A percentile compares a stretch with the other conserved stretches of the same genome.
Conservation (phyloP, 2,329 filamentous ascomycete species). For the Ceratocystis ficicola region DNA sequence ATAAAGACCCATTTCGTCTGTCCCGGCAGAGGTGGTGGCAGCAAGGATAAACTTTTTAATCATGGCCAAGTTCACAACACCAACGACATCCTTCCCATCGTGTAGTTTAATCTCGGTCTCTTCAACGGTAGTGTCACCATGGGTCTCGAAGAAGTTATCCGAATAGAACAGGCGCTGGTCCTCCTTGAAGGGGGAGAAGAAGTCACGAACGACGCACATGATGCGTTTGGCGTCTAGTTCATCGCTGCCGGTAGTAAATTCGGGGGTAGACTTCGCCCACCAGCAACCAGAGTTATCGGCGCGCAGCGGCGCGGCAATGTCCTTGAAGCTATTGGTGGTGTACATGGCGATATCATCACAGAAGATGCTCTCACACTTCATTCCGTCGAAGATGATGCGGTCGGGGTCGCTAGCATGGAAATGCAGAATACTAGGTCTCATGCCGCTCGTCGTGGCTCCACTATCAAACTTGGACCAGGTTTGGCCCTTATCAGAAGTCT, state of each 20-base stretch:
- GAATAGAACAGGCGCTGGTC: constrained; percentile 71
- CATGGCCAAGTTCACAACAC: constrained; percentile 67
- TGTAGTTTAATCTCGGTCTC: constrained; percentile 69
- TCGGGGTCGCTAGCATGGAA: constrained; percentile 79
- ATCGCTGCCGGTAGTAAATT: constrained; percentile 58
- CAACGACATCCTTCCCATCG: constrained; percentile 58
- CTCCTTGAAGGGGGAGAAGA: constrained; percentile 55
- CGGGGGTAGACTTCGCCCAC: constrained; percentile 68
- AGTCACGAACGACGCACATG: constrained; percentile 67
- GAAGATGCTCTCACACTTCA: constrained; percentile 52
- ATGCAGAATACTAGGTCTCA: constrained; percentile 41
- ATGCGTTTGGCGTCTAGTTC: constrained; percentile 58
- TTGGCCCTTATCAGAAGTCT: constrained; percentile 70
- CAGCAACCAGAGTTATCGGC: constrained; percentile 62
- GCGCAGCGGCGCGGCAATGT: constrained; percentile 50
- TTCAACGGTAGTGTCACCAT: constrained; percentile 36
- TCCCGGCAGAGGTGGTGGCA: constrained; percentile 65
- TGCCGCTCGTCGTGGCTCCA: constrained; percentile 43
- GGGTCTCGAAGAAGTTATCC: constrained; percentile 63
- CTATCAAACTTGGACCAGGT: constrained; percentile 66
- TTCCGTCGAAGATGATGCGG: constrained; percentile 73
- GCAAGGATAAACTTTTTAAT: constrained; percentile 82
- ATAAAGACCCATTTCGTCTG: constrained; percentile 83
- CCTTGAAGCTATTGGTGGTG: constrained; percentile 75
- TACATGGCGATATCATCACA: constrained; percentile 57